phyloP scores from a whole-genome alignment of 2,329 filamentous ascomycete genomes.

The Pseudogymnoascus sp. region DNA sequence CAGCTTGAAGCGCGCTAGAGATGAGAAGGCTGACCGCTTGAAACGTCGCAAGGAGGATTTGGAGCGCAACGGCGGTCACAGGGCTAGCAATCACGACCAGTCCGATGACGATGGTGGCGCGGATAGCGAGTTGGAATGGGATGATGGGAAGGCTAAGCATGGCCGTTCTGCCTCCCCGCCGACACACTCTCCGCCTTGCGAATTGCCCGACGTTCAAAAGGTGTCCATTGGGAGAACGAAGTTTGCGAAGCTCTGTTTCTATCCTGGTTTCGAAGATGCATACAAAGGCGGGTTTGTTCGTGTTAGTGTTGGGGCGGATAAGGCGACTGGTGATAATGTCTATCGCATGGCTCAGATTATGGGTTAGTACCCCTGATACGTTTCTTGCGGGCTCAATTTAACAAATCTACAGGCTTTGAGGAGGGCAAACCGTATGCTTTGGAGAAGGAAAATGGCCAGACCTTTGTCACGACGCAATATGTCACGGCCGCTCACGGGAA shows the following conservation, averaged over 20 bases:
- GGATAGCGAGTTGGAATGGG: slow-evolving; percentile 76
- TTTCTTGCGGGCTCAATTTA: slow-evolving; percentile 14
- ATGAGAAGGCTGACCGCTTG: slow-evolving; percentile 57
- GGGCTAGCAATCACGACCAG: slow-evolving; percentile 40
- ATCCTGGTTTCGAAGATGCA: slow-evolving; percentile 75
- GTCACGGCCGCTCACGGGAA: slow-evolving; percentile 75
- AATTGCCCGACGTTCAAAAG: slow-evolving; percentile 74
- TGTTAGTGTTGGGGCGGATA: slow-evolving; percentile 72
- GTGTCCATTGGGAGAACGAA: slow-evolving; percentile 76
- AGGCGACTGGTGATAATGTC: slow-evolving; percentile 60
- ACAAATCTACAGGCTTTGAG: slow-evolving; percentile 53
- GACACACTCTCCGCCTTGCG: slow-evolving; percentile 54
- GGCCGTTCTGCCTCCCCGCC: slow-evolving; percentile 37
- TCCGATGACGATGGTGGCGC: slow-evolving; percentile 58
- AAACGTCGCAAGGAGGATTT: slow-evolving; percentile 55
- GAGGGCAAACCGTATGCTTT: slow-evolving; percentile 79
- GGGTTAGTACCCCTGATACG: slow-evolving; percentile 41
- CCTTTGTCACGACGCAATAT: slow-evolving; percentile 80
- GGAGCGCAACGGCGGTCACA: slow-evolving; percentile 42
- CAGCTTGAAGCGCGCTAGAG: slow-evolving; percentile 50
- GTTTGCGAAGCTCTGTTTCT: slow-evolving; percentile 88
- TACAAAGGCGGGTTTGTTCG: slow-evolving; percentile 81
- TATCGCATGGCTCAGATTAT: slow-evolving; percentile 90
- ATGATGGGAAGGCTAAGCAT: slow-evolving; percentile 44
- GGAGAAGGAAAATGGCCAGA: slow-evolving; percentile 62